Evolutionary conservation across 208 protist genomes (phyloP).

Genomic region (Leptomonas pyrrhocoris): DNA sequence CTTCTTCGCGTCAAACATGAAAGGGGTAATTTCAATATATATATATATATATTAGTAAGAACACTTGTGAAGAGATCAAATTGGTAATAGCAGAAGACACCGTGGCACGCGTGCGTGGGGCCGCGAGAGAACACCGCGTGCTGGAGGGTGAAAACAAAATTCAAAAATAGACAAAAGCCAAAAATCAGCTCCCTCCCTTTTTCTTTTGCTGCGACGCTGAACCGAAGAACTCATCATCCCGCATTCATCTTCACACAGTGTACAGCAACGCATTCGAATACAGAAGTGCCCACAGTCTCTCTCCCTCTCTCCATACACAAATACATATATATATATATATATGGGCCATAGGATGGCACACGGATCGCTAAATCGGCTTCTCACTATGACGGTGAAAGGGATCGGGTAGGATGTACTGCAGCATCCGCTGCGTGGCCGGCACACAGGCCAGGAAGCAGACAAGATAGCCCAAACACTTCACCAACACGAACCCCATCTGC

Average conservation of each 20-base stretch:
- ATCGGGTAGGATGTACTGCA: conserved; percentile 69
- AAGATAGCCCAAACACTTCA: conserved; percentile 65
- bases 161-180: too few relatives aligned
- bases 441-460: conserved; percentile 72
- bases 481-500: conserved; percentile 77
- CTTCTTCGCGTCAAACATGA: too few relatives aligned
- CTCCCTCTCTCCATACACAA: background rate
- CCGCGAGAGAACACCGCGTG: too few relatives aligned
- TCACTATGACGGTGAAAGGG: conserved; percentile 83
- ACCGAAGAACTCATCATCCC: too few relatives aligned
- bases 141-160: too few relatives aligned
- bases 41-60: background rate
- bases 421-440: conserved; percentile 63
- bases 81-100: background rate
- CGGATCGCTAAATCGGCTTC: conserved; percentile 17
- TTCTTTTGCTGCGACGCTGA: too few relatives aligned
- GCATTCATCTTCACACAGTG: too few relatives aligned
- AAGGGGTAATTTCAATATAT: too few relatives aligned
- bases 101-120: background rate
- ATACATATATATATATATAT: background rate
- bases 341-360: background rate
- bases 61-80: background rate
- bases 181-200: too few relatives aligned
- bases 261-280: too few relatives aligned
- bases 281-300: too few relatives aligned